Percentiles rank a stretch among this genome's conserved stretches.
Conservation (phyloP, 73 alveolate species). For the Paramecium sonneborni region DNA sequence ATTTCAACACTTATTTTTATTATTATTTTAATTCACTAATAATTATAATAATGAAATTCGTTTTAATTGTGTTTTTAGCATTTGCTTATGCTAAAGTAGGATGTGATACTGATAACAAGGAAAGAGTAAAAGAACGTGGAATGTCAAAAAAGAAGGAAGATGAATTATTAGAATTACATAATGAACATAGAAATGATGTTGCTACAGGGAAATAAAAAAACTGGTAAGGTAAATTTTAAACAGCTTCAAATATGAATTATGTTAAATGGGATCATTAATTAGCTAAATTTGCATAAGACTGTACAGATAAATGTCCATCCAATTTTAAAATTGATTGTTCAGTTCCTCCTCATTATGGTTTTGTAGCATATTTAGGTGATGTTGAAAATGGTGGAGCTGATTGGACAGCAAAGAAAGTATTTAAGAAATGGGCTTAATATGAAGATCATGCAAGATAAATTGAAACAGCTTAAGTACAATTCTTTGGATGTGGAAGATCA, state of each 20-base stretch:
- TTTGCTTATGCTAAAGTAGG: neutral
- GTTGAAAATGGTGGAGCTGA: constrained; percentile 50
- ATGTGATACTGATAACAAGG: constrained; percentile 24
- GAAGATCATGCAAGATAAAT: constrained; percentile 15
- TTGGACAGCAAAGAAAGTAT: neutral
- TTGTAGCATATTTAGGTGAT: constrained; percentile 1
- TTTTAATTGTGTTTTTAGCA: neutral
- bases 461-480: neutral
- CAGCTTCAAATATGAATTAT: constrained; percentile 38
- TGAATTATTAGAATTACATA: constrained; percentile 13
- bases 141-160: constrained; percentile 13
- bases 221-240: constrained; percentile 6
- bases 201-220: constrained; percentile 32
- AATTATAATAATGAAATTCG: neutral
- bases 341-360: neutral
- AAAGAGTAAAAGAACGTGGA: constrained; percentile 2
- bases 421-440: neutral
- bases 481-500: constrained; percentile 40
- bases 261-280: neutral
- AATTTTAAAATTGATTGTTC: constrained; percentile 6
- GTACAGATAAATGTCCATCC: constrained; percentile 35
- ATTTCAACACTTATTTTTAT: neutral
- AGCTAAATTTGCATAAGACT: constrained; percentile 1
- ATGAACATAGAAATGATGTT: constrained; percentile 24
- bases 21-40: neutral